phyloP scores from a whole-genome alignment of 2,329 filamentous ascomycete genomes.

The Venturia effusa region DNA sequence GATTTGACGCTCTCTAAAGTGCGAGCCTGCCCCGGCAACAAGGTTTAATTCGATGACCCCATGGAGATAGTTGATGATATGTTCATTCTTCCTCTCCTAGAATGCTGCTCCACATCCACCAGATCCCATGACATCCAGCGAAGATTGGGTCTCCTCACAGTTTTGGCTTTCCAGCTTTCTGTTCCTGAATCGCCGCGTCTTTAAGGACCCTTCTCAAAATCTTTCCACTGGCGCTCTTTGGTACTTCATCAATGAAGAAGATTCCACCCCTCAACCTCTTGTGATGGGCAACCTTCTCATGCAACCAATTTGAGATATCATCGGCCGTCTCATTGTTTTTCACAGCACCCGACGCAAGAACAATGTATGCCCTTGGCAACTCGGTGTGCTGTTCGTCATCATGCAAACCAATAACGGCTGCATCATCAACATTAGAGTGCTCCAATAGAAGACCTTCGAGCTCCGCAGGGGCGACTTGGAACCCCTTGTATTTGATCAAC shows the following conservation, averaged over 20 bases:
- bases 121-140: background rate
- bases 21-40: background rate
- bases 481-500: slow-evolving; percentile 52
- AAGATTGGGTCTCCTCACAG: background rate
- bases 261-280: slow-evolving; percentile 13
- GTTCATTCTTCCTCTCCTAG: background rate
- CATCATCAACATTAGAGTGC: slow-evolving; percentile 45
- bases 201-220: slow-evolving; percentile 13
- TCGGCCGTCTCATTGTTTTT: slow-evolving; percentile 7
- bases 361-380: slow-evolving; percentile 56
- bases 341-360: slow-evolving; percentile 19
- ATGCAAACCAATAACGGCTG: slow-evolving; percentile 52
- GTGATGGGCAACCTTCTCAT: slow-evolving; percentile 9
- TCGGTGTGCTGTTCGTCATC: slow-evolving; percentile 53
- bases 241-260: slow-evolving; percentile 13
- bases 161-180: slow-evolving; percentile 12
- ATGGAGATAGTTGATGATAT: background rate
- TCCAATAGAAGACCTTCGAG: slow-evolving; percentile 47
- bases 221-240: slow-evolving; percentile 13
- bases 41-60: too few species aligned
- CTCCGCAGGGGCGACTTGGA: slow-evolving; percentile 60
- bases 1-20: background rate
- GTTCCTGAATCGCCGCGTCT: slow-evolving; percentile 17
- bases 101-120: background rate
- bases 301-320: slow-evolving; percentile 9